Base-by-base conservation (phyloP, 192 early-diverging fungal species). In the Spizellomyces sp. region DNA sequence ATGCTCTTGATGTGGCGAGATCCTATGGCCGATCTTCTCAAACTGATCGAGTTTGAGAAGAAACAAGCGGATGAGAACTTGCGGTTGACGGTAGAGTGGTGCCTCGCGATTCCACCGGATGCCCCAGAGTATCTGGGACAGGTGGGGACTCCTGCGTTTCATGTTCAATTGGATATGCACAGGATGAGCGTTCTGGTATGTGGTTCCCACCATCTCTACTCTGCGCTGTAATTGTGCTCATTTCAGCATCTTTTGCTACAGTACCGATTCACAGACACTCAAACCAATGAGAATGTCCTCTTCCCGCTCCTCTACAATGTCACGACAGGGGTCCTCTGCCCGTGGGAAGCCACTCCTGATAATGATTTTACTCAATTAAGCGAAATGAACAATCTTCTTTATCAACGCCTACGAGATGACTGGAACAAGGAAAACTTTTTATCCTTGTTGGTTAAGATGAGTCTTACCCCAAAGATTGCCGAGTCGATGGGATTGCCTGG, bases 221-320 rank as follows among this genome's bases (percentile, higher is more conserved):
- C 4, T 36, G 27, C 59, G 1, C 1, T 2, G 15, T 12, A 12
- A 0, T 54, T 12, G 50, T 12, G 17, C 50, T 54, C 14, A 54
- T 12, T 4, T 54, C 50, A 54, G 17, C 17, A 19, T n/a, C 50
- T 36, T 19, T 45, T 17, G 8, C 19, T 54, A 8, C 64, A 67
- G 72, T 61, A 67, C 45, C 63, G 65, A 5, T 41, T 57, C 41
- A 58, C 48, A 5, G 55, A 74, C 41, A 15, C 22, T 6, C 57
- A 12, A 6, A 72, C 70, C 1, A 15, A 27, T 14, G n/a, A 47
- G 44, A 44, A 52, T n/a, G 43, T 46, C 19, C 58, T 67, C 14
- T 17, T 67, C 42, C 56, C 64, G n/a, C 6, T 74, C 12, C 64
- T 58, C 45, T 74, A 67, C 72, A 74, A 74, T 52, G 61, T 15